A percentile compares a stretch with the other conserved stretches of the same genome.
Evolutionary conservation across 257 asterid genomes (phyloP).

Genomic region (Coffea canephora): DNA sequence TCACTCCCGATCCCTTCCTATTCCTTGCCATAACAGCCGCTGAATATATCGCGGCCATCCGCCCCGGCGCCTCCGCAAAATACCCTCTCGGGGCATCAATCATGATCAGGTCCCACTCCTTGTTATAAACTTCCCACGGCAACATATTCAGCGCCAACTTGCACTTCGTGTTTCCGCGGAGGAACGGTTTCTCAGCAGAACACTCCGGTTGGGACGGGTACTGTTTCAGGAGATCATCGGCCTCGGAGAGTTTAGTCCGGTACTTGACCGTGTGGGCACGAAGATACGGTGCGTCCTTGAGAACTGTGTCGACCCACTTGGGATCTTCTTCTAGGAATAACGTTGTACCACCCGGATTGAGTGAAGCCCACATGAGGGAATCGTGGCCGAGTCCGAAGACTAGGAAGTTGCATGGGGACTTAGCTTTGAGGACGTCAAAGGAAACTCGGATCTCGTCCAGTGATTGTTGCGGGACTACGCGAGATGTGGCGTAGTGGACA

Average conservation of each 20-base stretch:
- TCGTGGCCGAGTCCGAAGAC: conserved; percentile 87
- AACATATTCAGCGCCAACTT: conserved; percentile 70
- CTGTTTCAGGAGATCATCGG: conserved; percentile 49
- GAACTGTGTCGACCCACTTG: conserved; percentile 56
- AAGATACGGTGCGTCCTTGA: conserved; percentile 54
- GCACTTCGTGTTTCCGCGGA: conserved; percentile 68
- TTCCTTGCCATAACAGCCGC: conserved; percentile 89
- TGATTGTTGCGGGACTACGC: conserved; percentile 32
- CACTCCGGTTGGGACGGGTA: conserved; percentile 51
- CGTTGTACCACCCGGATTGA: conserved; percentile 70
- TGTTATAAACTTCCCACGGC: conserved; percentile 59
- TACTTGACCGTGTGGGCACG: conserved; percentile 54
- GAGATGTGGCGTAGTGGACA: conserved; percentile 36
- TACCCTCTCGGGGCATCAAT: conserved; percentile 89
- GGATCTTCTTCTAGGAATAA: conserved; percentile 84
- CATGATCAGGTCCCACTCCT: conserved; percentile 90
- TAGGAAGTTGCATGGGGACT: conserved; percentile 56
- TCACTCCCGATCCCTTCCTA: conserved; percentile 56
- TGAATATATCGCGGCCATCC: conserved; percentile 91
- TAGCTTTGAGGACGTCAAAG: conserved; percentile 36
- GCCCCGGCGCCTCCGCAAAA: conserved; percentile 74
- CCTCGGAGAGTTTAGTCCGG: conserved; percentile 57
- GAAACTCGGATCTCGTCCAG: conserved; percentile 25
- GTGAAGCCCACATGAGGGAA: conserved; percentile 81
- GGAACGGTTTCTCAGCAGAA: conserved; percentile 39